Base-by-base conservation (phyloP, 805 yeast genomes). In the Suhomyces faveliae region DNA sequence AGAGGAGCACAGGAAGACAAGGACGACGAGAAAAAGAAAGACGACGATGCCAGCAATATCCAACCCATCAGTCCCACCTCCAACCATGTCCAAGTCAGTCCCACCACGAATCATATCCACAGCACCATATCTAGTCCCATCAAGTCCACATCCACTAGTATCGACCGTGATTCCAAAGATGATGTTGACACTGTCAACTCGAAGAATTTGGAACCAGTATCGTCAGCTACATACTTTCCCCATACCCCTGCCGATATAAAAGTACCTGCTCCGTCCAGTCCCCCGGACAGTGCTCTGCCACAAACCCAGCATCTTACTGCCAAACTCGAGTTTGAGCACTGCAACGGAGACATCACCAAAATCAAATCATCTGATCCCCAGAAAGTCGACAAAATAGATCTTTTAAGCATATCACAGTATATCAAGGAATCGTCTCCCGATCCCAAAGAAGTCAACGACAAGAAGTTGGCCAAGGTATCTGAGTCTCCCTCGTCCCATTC, bases 141-240 rank as follows among this genome's bases (percentile, higher is more conserved):
- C 30, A 27, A 27, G n/a, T 9, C 6, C 15, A 27, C 30, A n/a
- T n/a, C 15, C 15, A 27, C 30, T 27, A n/a, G n/a, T n/a, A n/a
- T n/a, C n/a, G n/a, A n/a, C n/a, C n/a, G n/a, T n/a, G n/a, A n/a
- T n/a, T n/a, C n/a, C n/a, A n/a, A n/a, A n/a, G n/a, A n/a, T n/a
- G n/a, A 27, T 27, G 30, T 27, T 27, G 30, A 27, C 30, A 27
- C 4, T 15, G 4, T n/a, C 15, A 27, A 33, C 10, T n/a, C 23
- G 4, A 25, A n/a, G 2, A 40, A 15, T n/a, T 33, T 29, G 13
- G 85, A 84, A 49, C 87, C 88, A 0, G 79, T 83, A 0, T 81
- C 87, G 0, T 80, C 86, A 1, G 89, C 89, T 0, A 83, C 88
- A 0, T 85, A 84, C 59, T 76, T 82, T 48, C 90, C 90, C 2